A percentile compares a stretch with the other conserved stretches of the same genome.
These are phyloP conservation scores for Nasturtium officinale DNA, from an alignment of 345 rosid species.

Conservation along the genomic window DNA sequence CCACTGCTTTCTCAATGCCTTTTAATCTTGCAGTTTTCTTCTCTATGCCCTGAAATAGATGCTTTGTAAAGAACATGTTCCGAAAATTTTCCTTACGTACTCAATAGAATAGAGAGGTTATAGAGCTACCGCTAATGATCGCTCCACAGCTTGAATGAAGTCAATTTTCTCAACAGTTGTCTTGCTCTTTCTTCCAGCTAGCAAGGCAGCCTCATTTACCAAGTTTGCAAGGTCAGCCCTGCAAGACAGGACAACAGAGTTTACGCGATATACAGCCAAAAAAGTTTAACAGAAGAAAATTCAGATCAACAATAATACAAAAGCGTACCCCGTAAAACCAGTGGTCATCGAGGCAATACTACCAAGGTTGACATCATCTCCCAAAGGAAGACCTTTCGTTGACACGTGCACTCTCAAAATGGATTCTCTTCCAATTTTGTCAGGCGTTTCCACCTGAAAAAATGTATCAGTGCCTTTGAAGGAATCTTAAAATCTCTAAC, in stretches of 20 bases:
- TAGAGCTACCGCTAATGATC: slow-evolving; percentile 77
- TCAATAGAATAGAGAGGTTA: no score
- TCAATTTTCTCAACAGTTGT: slow-evolving; percentile 71
- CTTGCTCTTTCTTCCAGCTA: slow-evolving; percentile 92
- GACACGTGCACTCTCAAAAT: slow-evolving; percentile 79
- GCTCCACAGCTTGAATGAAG: slow-evolving; percentile 94
- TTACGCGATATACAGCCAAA: not conserved
- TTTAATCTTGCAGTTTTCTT: slow-evolving; percentile 89
- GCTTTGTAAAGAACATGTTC: no score
- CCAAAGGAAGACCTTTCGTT: slow-evolving; percentile 85
- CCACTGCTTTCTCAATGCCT: slow-evolving; percentile 89
- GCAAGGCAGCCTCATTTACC: slow-evolving; percentile 97
- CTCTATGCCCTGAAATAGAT: slow-evolving; percentile 72
- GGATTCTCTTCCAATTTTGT: slow-evolving; percentile 89
- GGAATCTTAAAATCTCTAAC: no score
- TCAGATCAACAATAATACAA: not conserved
- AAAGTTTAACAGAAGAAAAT: not conserved
- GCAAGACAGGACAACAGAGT: slow-evolving; percentile 32
- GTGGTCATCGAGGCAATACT: slow-evolving; percentile 93
- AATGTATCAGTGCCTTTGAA: no score
- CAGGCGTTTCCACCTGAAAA: slow-evolving; percentile 91
- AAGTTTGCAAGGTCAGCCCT: slow-evolving; percentile 98
- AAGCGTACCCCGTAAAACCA: slow-evolving; percentile 89
- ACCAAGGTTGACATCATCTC: slow-evolving; percentile 69
- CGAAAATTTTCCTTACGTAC: no score